Conservation (phyloP, 2,329 filamentous ascomycete species). For the Thermoascus crustaceus region DNA sequence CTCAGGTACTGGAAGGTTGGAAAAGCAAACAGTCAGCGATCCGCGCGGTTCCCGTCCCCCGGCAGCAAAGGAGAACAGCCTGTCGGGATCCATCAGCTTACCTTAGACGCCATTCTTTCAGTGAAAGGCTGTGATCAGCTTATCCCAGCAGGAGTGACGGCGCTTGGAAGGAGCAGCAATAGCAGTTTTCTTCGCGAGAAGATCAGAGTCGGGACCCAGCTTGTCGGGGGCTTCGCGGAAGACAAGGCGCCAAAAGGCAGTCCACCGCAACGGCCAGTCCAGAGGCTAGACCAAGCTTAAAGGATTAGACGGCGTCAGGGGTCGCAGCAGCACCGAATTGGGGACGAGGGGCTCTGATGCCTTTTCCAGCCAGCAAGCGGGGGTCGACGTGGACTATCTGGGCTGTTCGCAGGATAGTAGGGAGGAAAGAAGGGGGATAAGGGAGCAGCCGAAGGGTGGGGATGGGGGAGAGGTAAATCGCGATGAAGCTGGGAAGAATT, state of each 20-base stretch:
- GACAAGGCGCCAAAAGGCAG: slow-evolving; percentile 16
- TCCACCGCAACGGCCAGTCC: slow-evolving; percentile 21
- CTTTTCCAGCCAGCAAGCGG: slow-evolving; percentile 1
- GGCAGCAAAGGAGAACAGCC: slow-evolving; percentile 2
- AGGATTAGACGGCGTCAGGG: slow-evolving; percentile 13
- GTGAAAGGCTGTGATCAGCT: slow-evolving; percentile 13
- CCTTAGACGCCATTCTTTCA: slow-evolving; percentile 22
- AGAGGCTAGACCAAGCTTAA: slow-evolving; percentile 22
- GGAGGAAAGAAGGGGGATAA: slow-evolving; percentile 2
- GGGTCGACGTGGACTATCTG: slow-evolving; percentile 2
- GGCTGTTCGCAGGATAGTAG: background rate
- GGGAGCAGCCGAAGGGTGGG: slow-evolving; percentile 1
- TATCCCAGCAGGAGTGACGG: slow-evolving; percentile 15
- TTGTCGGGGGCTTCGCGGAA: slow-evolving; percentile 18
- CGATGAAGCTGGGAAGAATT: background rate
- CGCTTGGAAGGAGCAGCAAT: slow-evolving; percentile 16
- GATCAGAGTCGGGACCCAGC: slow-evolving; percentile 20
- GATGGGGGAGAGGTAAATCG: background rate
- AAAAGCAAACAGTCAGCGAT: slow-evolving; percentile 15
- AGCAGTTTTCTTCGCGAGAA: slow-evolving; percentile 21
- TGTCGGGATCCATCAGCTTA: slow-evolving; percentile 8
- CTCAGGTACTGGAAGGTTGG: slow-evolving; percentile 57
- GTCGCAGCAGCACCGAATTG: slow-evolving; percentile 14
- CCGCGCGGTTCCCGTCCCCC: slow-evolving; percentile 3
- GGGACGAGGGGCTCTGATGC: slow-evolving; percentile 5